Evolutionary conservation across 2,329 filamentous ascomycete genomes (phyloP).

Genomic region (Colletotrichum agaves): DNA sequence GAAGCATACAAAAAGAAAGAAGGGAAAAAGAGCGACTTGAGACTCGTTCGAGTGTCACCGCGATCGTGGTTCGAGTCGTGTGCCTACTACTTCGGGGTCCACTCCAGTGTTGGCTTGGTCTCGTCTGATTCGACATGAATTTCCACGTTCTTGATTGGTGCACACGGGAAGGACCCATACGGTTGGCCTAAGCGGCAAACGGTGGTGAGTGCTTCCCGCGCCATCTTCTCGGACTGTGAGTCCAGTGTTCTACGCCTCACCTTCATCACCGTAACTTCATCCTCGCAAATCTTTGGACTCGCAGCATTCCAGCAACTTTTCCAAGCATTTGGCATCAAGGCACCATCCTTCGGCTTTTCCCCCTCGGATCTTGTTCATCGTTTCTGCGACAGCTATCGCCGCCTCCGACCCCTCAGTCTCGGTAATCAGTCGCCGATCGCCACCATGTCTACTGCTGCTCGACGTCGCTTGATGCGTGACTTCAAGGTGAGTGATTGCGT

Average conservation of each 20-base stretch:
- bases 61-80: slow-evolving; percentile 11
- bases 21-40: not conserved
- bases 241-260: not conserved
- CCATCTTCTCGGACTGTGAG: slow-evolving; percentile 28
- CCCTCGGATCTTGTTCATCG: not conserved
- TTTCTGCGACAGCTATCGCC: slow-evolving; percentile 3
- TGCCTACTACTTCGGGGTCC: slow-evolving; percentile 3
- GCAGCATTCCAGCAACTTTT: not conserved
- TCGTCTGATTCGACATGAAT: slow-evolving; percentile 32
- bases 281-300: not conserved
- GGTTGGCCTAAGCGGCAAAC: slow-evolving; percentile 32
- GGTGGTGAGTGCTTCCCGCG: slow-evolving; percentile 34
- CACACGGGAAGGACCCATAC: not conserved
- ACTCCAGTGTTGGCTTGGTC: slow-evolving; percentile 17
- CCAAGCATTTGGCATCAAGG: not conserved
- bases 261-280: not conserved
- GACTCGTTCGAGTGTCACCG: slow-evolving; percentile 19
- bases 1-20: not conserved
- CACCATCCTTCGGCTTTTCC: not conserved
- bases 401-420: slow-evolving; percentile 19
- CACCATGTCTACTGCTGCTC: slow-evolving; percentile 86
- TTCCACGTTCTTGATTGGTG: slow-evolving; percentile 14
- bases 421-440: slow-evolving; percentile 30
- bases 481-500: slow-evolving; percentile 78
- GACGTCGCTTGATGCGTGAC: slow-evolving; percentile 97